Evolutionary conservation across 108 stramenopile genomes (phyloP).

Genomic region (Nannochloropsis gaditana): DNA sequence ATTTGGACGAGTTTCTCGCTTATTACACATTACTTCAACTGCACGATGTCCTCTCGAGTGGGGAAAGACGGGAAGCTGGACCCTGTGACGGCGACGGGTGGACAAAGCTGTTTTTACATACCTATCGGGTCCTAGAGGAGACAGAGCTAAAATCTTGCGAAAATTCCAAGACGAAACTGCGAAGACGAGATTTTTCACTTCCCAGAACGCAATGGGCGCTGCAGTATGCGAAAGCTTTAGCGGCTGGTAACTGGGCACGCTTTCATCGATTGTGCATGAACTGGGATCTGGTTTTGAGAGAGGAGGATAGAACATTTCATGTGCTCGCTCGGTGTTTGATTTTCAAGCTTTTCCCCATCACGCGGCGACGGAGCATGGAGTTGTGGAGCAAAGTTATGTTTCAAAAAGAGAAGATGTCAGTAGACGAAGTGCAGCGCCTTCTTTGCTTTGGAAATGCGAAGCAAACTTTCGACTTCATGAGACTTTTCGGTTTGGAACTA

Average conservation of each 20-base stretch:
- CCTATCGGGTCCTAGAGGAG: too few species aligned
- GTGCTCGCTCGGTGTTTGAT: background rate
- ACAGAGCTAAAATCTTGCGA: too few species aligned
- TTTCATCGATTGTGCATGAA: background rate
- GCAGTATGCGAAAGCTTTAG: background rate
- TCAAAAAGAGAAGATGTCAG: conserved; percentile 5
- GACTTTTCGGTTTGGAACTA: background rate
- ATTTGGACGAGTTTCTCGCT: background rate
- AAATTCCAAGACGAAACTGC: too few species aligned
- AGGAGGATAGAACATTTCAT: background rate
- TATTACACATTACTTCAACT: background rate
- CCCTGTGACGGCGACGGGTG: background rate
- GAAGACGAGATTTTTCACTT: background rate
- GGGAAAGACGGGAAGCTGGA: too few species aligned
- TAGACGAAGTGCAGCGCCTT: background rate
- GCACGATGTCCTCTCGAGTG: background rate
- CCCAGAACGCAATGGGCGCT: background rate
- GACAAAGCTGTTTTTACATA: background rate
- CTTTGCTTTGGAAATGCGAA: background rate
- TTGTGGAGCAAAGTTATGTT: conserved; percentile 9
- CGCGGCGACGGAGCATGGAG: conserved; percentile 2
- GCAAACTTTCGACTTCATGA: background rate
- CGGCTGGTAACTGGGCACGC: background rate
- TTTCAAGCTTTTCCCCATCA: background rate
- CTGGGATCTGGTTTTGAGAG: background rate